Evolutionary conservation across 345 rosid genomes (phyloP), one percentile per base, ranked within the genome.

Genomic region (Aquilaria yunnanensis): DNA sequence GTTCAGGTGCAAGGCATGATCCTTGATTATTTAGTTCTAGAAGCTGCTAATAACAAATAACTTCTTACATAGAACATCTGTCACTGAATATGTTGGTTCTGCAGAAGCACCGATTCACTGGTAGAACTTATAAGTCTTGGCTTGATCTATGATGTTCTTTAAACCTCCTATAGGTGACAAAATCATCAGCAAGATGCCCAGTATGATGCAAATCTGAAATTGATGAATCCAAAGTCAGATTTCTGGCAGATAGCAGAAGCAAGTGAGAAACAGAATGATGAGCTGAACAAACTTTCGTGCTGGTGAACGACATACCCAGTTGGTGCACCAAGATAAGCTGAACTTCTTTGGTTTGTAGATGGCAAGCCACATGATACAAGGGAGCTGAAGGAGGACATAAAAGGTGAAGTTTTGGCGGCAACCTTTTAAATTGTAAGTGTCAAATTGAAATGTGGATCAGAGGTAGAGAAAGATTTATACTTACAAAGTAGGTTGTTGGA

Each of bases 151-250:
- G 66, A 89, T 92, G 14, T 71, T 73, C 82, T 89, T 83, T 32
- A 92, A 53, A 30, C 85, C 96, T 67, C 98, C 98, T 55, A 93
- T 87, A 0, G 97, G 96, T 8, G 97, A 70, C 49, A 90, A 61
- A 50, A 72, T 69, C 92, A 86, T 86, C 58, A 93, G 61, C 54
- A 76, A 58, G 12, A 87, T 12, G 16, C 92, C 92, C 2, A 83
- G 68, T 63, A 75, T 61, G 31, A 89, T 93, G 72, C 96, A 90
- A 12, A 83, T 77, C 96, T 92, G 91, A 64, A 73, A 70, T 45
- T 9, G 4, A 41, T 5, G 13, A 58, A 54, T 0, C 56, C 9
- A 48, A n/a, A 9, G 64, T 9, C 30, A 31, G 53, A 34, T 65
- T 57, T 2, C 16, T 60, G 46, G 34, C 52, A 31, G 41, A 50